Conservation (phyloP, 345 rosid genomes). For the Raphanus sativus region DNA sequence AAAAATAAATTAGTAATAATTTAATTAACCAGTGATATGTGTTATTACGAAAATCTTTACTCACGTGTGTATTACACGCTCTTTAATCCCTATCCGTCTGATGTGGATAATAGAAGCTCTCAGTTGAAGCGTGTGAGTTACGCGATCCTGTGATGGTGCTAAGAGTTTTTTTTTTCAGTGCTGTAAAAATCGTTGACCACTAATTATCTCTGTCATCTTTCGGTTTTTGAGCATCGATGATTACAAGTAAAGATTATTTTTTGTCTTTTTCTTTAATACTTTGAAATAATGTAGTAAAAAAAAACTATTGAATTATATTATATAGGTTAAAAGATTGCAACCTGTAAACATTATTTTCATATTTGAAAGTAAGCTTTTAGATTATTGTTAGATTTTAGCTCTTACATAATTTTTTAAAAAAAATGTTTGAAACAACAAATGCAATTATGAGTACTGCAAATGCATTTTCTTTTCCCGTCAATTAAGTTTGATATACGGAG, state of each 20-base stretch:
- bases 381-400: background rate
- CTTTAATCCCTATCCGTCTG: conserved; percentile 20
- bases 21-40: background rate
- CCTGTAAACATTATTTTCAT: background rate
- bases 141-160: background rate
- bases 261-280: background rate
- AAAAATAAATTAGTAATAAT: background rate
- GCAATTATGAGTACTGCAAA: background rate
- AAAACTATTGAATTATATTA: background rate
- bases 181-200: conserved; percentile 34
- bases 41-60: background rate
- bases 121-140: background rate
- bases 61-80: conserved; percentile 8
- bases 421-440: background rate
- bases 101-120: background rate
- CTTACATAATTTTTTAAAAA: background rate
- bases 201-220: conserved; percentile 32
- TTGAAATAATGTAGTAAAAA: background rate
- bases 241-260: background rate
- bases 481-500: conserved; percentile 1
- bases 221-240: conserved; percentile 38
- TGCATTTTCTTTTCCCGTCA: background rate
- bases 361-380: background rate
- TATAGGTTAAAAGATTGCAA: background rate
- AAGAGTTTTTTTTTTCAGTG: background rate